A percentile compares a stretch with the other conserved stretches of the same genome.
Evolutionary conservation across 139 green algal genomes (phyloP).

Genomic region (Mesotaenium endlicherianum): DNA sequence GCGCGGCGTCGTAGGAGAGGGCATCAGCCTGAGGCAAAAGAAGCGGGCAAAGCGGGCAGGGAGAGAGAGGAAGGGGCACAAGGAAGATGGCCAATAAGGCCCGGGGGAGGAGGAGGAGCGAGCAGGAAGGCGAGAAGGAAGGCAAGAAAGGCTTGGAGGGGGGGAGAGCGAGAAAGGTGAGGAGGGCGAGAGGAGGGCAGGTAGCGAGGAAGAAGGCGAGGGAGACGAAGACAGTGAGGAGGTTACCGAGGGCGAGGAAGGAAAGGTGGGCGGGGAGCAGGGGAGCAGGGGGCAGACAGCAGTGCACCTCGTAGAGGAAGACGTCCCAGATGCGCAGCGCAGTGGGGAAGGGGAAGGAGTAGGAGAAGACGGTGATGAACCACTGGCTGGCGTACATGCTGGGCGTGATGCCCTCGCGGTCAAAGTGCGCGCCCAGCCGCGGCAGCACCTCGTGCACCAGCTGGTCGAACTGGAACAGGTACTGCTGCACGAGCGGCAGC

Average conservation of each 20-base stretch:
- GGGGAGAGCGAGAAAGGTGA: neutral
- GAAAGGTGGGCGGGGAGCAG: neutral
- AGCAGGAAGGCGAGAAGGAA: too few relatives aligned
- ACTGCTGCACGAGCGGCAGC: conserved; percentile 78
- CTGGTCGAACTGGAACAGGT: conserved; percentile 68
- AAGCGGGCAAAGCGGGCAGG: too few relatives aligned
- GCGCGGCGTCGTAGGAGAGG: too few relatives aligned
- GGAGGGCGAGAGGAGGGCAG: too few relatives aligned
- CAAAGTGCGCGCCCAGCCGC: conserved; percentile 61
- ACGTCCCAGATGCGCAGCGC: conserved; percentile 81
- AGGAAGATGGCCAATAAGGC: neutral
- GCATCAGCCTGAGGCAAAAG: too few relatives aligned
- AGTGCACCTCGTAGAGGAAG: conserved; percentile 75
- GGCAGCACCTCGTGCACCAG: conserved; percentile 59
- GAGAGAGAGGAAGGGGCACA: neutral
- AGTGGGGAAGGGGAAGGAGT: conserved; percentile 78
- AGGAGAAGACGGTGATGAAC: conserved; percentile 88
- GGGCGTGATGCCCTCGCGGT: conserved; percentile 17
- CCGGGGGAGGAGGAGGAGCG: neutral
- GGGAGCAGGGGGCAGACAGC: too few relatives aligned
- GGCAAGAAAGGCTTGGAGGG: neutral
- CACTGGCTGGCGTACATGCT: conserved; percentile 81
- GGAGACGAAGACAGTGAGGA: neutral
- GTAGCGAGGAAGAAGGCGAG: neutral
- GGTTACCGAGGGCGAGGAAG: neutral